Evolutionary conservation across 495 filamentous ascomycete species (phyloP), one percentile per base, ranked within the genome.

Genomic region (Lasiosphaeriaceae sp.): DNA sequence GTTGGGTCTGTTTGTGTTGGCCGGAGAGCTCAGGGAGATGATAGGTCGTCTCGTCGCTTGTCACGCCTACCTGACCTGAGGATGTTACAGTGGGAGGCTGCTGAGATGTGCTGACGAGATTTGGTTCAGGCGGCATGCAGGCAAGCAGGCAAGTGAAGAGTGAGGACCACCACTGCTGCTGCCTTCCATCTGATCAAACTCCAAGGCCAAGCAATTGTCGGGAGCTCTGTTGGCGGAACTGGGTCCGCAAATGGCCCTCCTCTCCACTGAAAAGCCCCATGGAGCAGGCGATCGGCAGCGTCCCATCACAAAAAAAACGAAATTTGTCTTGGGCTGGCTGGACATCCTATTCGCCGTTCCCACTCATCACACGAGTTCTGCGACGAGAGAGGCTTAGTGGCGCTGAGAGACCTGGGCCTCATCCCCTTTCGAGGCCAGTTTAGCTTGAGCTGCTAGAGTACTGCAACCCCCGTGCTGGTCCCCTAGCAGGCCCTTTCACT

Each of bases 271-370:
- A 22, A n/a, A 26, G 45, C n/a, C 45, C 20, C 19, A 19, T 21
- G 39, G n/a, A 43, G 12, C 39, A 17, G 57, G 53, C 57, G 65
- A 70, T 70, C 65, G 52, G 56, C 67, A 56, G 31, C 59, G 54
- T 55, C 56, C 59, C 56, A 70, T 70, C 65, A 70, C 65, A 66
- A 35, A 34, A 57, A 43, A 39, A 59, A 62, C 63, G 65, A 68
- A 68, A 70, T 70, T 70, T 56, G 54, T 41, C 48, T 58, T 43
- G 23, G 48, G n/a, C 47, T 55, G 59, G 60, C 20, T 50, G n/a
- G 16, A n/a, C 47, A 34, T 68, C 65, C 63, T 50, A 68, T 68
- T 70, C 63, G 67, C 47, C 54, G 50, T 31, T 57, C 19, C 43
- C 11, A 24, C 46, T 47, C 52, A 54, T 70, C 67, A 70, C 67